Base-by-base conservation (phyloP, 805 yeast genomes). In the Pichia manshurica region DNA sequence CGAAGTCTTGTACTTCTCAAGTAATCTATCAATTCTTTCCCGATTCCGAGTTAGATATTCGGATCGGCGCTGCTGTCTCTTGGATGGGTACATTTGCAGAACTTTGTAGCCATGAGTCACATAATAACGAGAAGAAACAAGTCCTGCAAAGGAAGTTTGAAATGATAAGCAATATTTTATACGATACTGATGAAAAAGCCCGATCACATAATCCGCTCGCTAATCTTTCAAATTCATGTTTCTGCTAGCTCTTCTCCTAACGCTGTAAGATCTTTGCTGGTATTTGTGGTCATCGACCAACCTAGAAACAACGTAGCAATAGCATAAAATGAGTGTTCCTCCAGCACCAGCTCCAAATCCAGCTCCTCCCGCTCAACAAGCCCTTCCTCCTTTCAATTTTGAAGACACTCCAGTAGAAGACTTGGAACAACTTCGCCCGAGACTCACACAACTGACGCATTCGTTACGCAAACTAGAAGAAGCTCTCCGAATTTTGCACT, bases 391-490 rank as follows among this genome's bases (percentile, higher is more conserved):
- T 31, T 13, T 41, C 12, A 48, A 48, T 15, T 59, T 55, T 38
- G 50, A 54, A 29, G 75, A 74, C 12, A 77, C 81, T 2, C 87
- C 89, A 0, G 71, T 79, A 0, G 78, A 77, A 43, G 76, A 83
- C 1, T 64, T 83, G 9, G 89, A 83, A 52, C 75, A 84, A 5
- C 65, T 82, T 4, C 63, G 89, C 49, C 72, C 82, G 56, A 68
- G 87, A 37, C 63, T 82, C 13, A 74, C 84, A 1, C 87, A 81
- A 52, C 60, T 80, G 5, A 76, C 82, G 2, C 82, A 79, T 54
- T 80, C 89, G 0, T 64, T 84, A 22, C 67, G 72, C 34, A 75
- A 77, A 53, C 68, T 84, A 5, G 77, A 77, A 53, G 75, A 72
- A 21, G 81, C 79, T 36, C 65, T 83, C 60, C 56, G 60, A 65